Evolutionary conservation across 1,284 basidiomycete species (phyloP), one percentile per base, ranked within the genome.

Genomic region (Taiwanofungus camphoratus): DNA sequence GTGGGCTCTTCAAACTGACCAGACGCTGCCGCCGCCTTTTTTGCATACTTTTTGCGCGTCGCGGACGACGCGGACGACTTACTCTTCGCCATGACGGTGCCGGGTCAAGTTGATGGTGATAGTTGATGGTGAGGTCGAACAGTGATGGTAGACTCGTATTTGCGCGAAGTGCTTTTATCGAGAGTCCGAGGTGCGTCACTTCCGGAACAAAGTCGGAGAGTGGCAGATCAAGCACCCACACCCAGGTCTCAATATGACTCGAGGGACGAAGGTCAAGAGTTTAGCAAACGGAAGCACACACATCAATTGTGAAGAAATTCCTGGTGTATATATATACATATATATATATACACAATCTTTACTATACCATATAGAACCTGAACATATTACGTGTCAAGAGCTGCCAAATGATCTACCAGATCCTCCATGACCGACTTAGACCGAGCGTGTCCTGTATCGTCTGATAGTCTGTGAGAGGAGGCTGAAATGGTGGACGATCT

Each of bases 11-110:
- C 57, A 8, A 36, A 35, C 11, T 33, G 51, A 23, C 58, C 50
- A 22, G 41, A 33, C 11, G 51, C 53, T 11, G 66, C 66, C 9
- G 58, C 59, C 0, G 76, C 73, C 53, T 81, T 87, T 39, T 80
- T 78, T 16, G 82, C 82, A 60, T 90, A 82, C 58, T 88, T 94
- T 71, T 92, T 94, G 43, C 90, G 78, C 9, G 92, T 95, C 2
- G 68, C 88, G 2, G 87, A 80, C 1, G 76, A 73, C 13, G 84
- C 87, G 8, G 87, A 93, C 3, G 82, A 87, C 57, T 82, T 85
- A 38, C 71, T 63, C 53, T 82, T 82, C 18, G 52, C 53, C 72
- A 74, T 74, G 6, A 7, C 30, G 5, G 29, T n/a, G 26, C 26
- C n/a, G 9, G 26, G n/a, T 8, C 26, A 29, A n/a, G n/a, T 29